Conservation (phyloP, 768 basidiomycete species). For the Harrya chromipes region DNA sequence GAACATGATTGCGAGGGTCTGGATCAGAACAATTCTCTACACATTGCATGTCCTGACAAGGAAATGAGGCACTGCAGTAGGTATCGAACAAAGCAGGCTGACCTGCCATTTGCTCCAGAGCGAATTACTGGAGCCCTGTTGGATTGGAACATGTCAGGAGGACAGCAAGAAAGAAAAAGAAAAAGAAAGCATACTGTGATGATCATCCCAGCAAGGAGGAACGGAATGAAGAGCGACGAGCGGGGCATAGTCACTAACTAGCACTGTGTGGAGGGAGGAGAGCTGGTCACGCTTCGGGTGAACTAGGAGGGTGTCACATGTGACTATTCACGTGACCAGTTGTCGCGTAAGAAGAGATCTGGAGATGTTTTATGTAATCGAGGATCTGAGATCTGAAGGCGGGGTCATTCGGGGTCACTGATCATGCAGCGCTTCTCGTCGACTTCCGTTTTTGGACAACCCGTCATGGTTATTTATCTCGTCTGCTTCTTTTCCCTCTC, state of each 20-base stretch:
- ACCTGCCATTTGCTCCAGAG: constrained; percentile 85
- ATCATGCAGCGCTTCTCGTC: constrained; percentile 32
- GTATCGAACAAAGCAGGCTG: constrained; percentile 16
- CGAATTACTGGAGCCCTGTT: constrained; percentile 74
- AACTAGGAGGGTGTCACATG: constrained; percentile 11
- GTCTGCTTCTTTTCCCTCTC: constrained; percentile 30
- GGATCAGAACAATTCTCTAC: constrained; percentile 85
- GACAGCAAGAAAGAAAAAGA: not conserved
- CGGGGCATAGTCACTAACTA: constrained; percentile 47
- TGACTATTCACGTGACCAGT: constrained; percentile 20
- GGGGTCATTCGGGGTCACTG: constrained; percentile 23
- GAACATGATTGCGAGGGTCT: constrained; percentile 56
- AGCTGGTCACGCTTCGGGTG: constrained; percentile 2
- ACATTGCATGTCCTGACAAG: constrained; percentile 89
- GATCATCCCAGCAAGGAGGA: constrained; percentile 92
- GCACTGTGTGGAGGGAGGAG: constrained; percentile 1
- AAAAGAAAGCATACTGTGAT: constrained; percentile 55
- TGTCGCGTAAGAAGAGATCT: too few species aligned
- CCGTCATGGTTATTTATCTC: constrained; percentile 33
- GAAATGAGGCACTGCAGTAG: constrained; percentile 3
- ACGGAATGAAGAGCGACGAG: constrained; percentile 61
- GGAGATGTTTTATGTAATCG: too few species aligned
- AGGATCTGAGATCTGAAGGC: constrained; percentile 26
- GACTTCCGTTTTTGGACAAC: constrained; percentile 24
- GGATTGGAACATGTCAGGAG: constrained; percentile 5